Evolutionary conservation across 116 monocot species (phyloP).

Genomic region (Dioscorea cayenensis): DNA sequence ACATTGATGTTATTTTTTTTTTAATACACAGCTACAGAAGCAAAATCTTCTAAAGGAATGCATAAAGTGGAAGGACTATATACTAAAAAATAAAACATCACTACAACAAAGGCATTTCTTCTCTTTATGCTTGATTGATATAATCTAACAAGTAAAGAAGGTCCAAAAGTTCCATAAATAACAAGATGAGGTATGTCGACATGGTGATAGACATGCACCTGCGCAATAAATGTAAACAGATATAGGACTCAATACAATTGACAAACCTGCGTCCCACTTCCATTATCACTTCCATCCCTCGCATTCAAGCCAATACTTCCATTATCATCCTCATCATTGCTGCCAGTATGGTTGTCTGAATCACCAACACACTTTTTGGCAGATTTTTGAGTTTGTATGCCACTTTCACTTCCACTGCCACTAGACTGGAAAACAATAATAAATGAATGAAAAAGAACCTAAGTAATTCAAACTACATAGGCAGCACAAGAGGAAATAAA

Average conservation of each 20-base stretch:
- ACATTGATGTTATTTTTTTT: too few species aligned
- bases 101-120: too few species aligned
- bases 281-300: slow-evolving; percentile 79
- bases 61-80: too few species aligned
- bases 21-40: too few species aligned
- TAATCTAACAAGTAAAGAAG: too few species aligned
- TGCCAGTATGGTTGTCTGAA: slow-evolving; percentile 49
- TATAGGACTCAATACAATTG: neutral
- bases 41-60: too few species aligned
- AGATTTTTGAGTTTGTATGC: slow-evolving; percentile 63
- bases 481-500: neutral
- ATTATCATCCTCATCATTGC: slow-evolving; percentile 53
- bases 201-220: slow-evolving; percentile 26
- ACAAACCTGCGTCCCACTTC: slow-evolving; percentile 84
- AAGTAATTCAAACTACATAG: neutral
- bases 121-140: too few species aligned
- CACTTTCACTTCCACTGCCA: slow-evolving; percentile 93
- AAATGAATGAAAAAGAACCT: neutral
- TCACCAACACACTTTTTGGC: slow-evolving; percentile 39
- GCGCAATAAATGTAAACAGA: slow-evolving; percentile 9
- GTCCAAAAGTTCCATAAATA: too few species aligned
- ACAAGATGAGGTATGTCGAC: too few species aligned
- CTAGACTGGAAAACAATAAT: slow-evolving; percentile 55
- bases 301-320: slow-evolving; percentile 40
- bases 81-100: too few species aligned